These are phyloP conservation scores for Xerocomellus chrysenteron DNA, from an alignment of 768 basidiomycete genomes.

Conservation along the genomic window DNA sequence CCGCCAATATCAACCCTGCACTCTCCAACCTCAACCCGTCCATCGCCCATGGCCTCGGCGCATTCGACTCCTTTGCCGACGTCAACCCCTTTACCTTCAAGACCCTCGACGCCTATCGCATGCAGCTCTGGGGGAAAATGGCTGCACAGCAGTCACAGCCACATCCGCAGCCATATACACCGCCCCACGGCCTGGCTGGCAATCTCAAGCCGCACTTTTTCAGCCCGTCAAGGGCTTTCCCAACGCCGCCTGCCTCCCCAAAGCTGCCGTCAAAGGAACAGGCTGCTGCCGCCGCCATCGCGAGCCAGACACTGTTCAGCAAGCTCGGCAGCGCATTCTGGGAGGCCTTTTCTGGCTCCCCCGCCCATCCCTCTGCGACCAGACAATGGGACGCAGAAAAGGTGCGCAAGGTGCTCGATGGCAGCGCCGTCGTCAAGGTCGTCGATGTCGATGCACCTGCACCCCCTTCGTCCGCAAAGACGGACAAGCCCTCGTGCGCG, in stretches of 20 bases:
- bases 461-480: constrained; percentile 8
- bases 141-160: constrained; percentile 65
- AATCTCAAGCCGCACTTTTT: constrained; percentile 40
- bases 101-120: constrained; percentile 80
- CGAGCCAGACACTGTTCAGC: constrained; percentile 70
- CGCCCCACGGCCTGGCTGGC: constrained; percentile 39
- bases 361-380: constrained; percentile 18
- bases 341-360: constrained; percentile 77
- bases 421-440: constrained; percentile 74
- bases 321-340: constrained; percentile 79
- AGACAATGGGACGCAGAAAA: constrained; percentile 71
- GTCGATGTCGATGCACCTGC: constrained; percentile 64
- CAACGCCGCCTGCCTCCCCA: constrained; percentile 46
- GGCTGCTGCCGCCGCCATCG: constrained; percentile 56
- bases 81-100: constrained; percentile 85
- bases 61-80: constrained; percentile 80
- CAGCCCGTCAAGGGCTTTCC: constrained; percentile 29
- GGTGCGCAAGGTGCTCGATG: constrained; percentile 77
- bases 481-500: constrained; percentile 21
- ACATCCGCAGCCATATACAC: constrained; percentile 17
- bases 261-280: constrained; percentile 33
- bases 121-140: constrained; percentile 93
- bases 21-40: constrained; percentile 30
- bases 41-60: constrained; percentile 32
- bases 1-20: constrained; percentile 29